Evolutionary conservation across 768 basidiomycete species (phyloP), one percentile per base, ranked within the genome.

Genomic region (Naganishia kalamii): DNA sequence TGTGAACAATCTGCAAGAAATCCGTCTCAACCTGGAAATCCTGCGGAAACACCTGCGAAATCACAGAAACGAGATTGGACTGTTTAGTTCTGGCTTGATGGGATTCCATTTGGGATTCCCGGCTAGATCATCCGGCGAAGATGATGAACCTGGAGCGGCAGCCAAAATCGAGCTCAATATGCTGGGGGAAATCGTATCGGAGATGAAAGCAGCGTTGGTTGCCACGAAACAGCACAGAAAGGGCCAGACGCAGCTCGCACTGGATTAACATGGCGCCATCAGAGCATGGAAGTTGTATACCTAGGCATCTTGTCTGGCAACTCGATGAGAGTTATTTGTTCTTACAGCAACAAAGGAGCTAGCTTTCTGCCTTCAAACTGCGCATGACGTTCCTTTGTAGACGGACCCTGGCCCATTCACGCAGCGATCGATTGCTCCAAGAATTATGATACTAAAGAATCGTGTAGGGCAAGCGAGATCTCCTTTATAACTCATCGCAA

Each of bases 101-200:
- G 66, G 66, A 23, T 68, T 68, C 37, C 66, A 68, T 46, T 35
- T 68, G 8, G 66, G 66, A 11, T 47, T 57, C 35, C 54, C 54
- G 5, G 37, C 54, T 25, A 37, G 37, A 57, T n/a, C n/a, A n/a
- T n/a, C n/a, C n/a, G n/a, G n/a, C n/a, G 54, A 57, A 17, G 54
- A 57, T 4, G 40, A 35, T 11, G 54, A 57, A 17, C 35, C 54
- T 23, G 54, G 54, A 3, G 27, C 54, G 15, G 54, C 54, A 41
- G 54, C 54, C 13, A 57, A 57, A 40, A 37, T 57, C 3, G 54
- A 57, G 54, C 54, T 57, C 5, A 57, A 57, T 21, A 23, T 57
- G 35, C 35, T 57, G 10, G 54, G 27, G 21, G 54, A 57, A 35
- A 57, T 57, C n/a, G 54, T 57, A 23, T 37, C 54, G 7, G 54